Evolutionary conservation across 2,329 filamentous ascomycete genomes (phyloP), one percentile per base, ranked within the genome.

Genomic region (Claviceps sp.): DNA sequence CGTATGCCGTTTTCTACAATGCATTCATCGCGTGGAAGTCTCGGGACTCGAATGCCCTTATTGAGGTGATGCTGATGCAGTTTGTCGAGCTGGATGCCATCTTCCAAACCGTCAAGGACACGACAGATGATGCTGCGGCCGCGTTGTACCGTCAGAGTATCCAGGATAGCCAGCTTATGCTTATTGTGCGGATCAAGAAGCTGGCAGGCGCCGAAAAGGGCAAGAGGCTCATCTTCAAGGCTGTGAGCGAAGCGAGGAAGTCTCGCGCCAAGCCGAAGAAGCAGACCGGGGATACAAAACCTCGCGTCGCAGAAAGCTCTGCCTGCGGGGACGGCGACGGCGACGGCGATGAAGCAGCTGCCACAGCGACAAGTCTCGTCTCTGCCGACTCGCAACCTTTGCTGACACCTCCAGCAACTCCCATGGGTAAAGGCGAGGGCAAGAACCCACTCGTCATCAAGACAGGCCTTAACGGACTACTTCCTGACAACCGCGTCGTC

Each of bases 1-100:
- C 80, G 1, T 88, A 90, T 61, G 79, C 83, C 36, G 78, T 82
- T 0, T 93, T 88, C 58, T 80, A 84, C 59, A 84, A 86, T 50
- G 85, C 85, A 1, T 90, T 93, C 61, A 85, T 87, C 54, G 82
- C 85, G 3, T 93, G 87, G 87, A 88, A 90, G 66, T 83, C 86
- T 1, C 79, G 86, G 50, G 87, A 91, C 62, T 87, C 85, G 0
- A 82, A 82, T 50, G 82, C 86, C 0, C 71, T 93, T 4, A 80
- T 91, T 50, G 85, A 90, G 59, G 83, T 88, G 51, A 90, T 93
- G 86, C 75, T 91, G n/a, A 77, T 87, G 60, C 86, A 88, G 57
- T 90, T 91, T 64, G 85, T 90, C 17, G 86, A 89, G 62, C 76
- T 93, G 2, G 87, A 93, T 61, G 83, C 83, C 38, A 91, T 91